These are phyloP conservation scores for Taphrina flavorubra DNA, from an alignment of 1,139 yeast species.

Conservation along the genomic window DNA sequence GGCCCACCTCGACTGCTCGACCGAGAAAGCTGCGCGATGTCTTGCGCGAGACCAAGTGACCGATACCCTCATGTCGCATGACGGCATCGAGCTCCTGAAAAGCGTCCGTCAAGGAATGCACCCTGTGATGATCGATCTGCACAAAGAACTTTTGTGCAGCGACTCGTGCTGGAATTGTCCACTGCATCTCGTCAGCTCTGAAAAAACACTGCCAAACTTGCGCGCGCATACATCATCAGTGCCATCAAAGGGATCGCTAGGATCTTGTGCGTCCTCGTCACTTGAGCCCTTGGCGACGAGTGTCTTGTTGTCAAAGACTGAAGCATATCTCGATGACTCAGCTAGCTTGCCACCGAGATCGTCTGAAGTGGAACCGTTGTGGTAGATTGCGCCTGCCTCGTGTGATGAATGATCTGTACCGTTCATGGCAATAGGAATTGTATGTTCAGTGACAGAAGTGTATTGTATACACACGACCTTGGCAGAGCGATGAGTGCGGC, in stretches of 20 bases:
- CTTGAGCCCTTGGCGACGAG: constrained; percentile 10
- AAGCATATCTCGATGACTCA: constrained; percentile 20
- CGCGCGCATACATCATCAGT: constrained; percentile 25
- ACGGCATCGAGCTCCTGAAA: constrained; percentile 32
- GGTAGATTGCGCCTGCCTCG: constrained; percentile 6
- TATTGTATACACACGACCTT: no score
- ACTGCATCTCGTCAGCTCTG: not conserved
- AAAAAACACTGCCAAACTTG: not conserved
- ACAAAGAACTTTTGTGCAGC: constrained; percentile 34
- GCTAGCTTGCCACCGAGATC: constrained; percentile 11
- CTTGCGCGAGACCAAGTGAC: constrained; percentile 23
- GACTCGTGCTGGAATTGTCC: constrained; percentile 32
- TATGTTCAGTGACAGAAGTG: no score
- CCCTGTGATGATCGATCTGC: constrained; percentile 20
- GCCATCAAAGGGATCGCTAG: constrained; percentile 17
- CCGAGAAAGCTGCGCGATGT: constrained; percentile 15
- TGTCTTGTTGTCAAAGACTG: constrained; percentile 23
- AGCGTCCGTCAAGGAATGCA: constrained; percentile 27
- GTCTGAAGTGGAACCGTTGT: not conserved
- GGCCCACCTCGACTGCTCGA: constrained; percentile 29
- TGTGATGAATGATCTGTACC: not conserved
- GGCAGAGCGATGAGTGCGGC: not conserved
- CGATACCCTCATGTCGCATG: constrained; percentile 30
- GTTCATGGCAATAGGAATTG: not conserved
- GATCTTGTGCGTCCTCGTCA: constrained; percentile 6